Percentiles rank a stretch among this genome's conserved stretches.
phyloP scores from a whole-genome alignment of 345 rosid genomes.

The Kandelia obovata region DNA sequence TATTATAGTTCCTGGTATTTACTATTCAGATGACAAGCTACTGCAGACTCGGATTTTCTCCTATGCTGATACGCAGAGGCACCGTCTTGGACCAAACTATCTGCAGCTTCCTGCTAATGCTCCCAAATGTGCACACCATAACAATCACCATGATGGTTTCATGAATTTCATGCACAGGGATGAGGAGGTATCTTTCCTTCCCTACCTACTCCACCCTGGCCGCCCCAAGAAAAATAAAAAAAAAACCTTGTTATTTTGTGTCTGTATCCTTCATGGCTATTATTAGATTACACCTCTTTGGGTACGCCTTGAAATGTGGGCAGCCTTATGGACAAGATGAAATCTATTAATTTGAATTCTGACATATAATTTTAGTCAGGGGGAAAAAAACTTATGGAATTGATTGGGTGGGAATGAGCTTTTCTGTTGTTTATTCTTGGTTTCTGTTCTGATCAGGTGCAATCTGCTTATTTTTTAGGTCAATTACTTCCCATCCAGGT shows the following conservation, averaged over 20 bases:
- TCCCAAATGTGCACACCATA: conserved; percentile 89
- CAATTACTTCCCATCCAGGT: conserved; percentile 91
- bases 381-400: too few species aligned
- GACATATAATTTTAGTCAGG: too few species aligned
- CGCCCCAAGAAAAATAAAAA: too few species aligned
- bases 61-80: conserved; percentile 92
- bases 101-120: conserved; percentile 93
- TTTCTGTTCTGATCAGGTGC: conserved; percentile 7
- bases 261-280: too few species aligned
- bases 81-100: conserved; percentile 98
- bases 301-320: too few species aligned
- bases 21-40: conserved; percentile 83
- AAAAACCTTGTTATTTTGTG: too few species aligned
- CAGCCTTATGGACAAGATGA: too few species aligned
- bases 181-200: conserved; percentile 58
- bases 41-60: conserved; percentile 88
- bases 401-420: neutral
- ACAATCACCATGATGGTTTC: conserved; percentile 88
- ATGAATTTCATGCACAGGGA: conserved; percentile 94
- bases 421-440: neutral
- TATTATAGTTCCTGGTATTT: conserved; percentile 84
- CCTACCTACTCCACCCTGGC: too few species aligned
- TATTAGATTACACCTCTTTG: neutral
- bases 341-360: too few species aligned
- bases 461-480: conserved; percentile 45